A percentile compares a stretch with the other conserved stretches of the same genome.
Conservation (phyloP, 257 asterid genomes). For the Cruciata laevipes region DNA sequence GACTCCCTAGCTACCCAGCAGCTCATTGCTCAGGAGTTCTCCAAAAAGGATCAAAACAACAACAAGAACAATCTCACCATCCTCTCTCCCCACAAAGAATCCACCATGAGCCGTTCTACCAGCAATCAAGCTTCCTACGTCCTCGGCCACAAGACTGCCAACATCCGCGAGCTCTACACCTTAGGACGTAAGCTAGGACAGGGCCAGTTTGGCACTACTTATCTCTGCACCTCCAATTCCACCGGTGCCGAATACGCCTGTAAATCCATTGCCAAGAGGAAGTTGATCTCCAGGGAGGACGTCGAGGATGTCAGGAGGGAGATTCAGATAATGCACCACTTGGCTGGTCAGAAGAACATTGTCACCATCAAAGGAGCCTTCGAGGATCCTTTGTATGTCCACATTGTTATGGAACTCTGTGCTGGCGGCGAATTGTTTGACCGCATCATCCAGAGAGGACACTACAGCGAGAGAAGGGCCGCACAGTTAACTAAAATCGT, state of each 20-base stretch:
- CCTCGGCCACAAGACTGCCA: constrained; percentile 72
- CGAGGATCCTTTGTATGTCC: constrained; percentile 77
- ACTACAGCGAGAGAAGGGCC: constrained; percentile 83
- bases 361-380: constrained; percentile 89
- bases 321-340: constrained; percentile 94
- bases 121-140: constrained; percentile 54
- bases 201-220: constrained; percentile 89
- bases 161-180: constrained; percentile 65
- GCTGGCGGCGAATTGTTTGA: constrained; percentile 90
- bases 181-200: constrained; percentile 82
- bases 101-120: constrained; percentile 52
- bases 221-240: constrained; percentile 57
- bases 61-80: constrained; percentile 16
- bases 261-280: constrained; percentile 85
- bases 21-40: constrained; percentile 34
- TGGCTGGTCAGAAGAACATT: constrained; percentile 82
- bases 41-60: constrained; percentile 29
- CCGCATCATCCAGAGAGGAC: constrained; percentile 86
- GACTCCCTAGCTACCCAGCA: constrained; percentile 31
- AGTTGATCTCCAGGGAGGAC: constrained; percentile 74
- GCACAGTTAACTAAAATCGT: constrained; percentile 79
- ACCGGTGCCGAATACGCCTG: constrained; percentile 68
- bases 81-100: constrained; percentile 40
- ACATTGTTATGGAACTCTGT: constrained; percentile 94
- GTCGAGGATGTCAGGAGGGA: constrained; percentile 91